Evolutionary conservation across 176 grass and related monocot species (phyloP).

Genomic region (Cenchrus fungigraminus): DNA sequence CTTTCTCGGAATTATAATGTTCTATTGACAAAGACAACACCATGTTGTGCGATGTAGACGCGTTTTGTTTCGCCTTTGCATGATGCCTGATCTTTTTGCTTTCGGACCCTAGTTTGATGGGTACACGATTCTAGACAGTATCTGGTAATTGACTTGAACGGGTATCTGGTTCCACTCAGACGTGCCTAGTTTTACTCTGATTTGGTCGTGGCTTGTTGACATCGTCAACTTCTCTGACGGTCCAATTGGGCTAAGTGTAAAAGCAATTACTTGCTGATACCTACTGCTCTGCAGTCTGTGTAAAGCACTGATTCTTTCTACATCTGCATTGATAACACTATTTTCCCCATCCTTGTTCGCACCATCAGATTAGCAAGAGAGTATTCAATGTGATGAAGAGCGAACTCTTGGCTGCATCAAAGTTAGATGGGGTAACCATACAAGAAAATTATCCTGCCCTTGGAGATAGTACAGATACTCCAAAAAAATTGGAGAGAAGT

Average conservation of each 20-base stretch:
- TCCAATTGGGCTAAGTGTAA: constrained; percentile 5
- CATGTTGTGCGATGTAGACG: constrained; percentile 45
- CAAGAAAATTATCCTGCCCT: constrained; percentile 36
- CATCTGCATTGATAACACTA: constrained; percentile 1
- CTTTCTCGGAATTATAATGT: constrained; percentile 46
- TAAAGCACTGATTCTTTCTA: constrained; percentile 11
- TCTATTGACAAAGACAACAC: constrained; percentile 36
- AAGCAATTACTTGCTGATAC: constrained; percentile 37
- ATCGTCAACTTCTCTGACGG: not conserved
- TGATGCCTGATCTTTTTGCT: constrained; percentile 38
- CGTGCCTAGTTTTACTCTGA: constrained; percentile 24
- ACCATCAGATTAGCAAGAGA: constrained; percentile 90
- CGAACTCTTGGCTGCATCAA: constrained; percentile 52
- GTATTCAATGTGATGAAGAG: constrained; percentile 82
- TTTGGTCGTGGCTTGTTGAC: constrained; percentile 37
- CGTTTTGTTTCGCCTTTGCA: constrained; percentile 11
- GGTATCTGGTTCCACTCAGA: constrained; percentile 16
- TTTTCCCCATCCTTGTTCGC: constrained; percentile 3
- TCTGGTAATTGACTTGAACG: constrained; percentile 40
- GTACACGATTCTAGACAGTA: constrained; percentile 13
- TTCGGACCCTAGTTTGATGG: constrained; percentile 23
- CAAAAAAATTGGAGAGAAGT: constrained; percentile 42
- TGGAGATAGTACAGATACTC: constrained; percentile 25
- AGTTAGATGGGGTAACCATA: constrained; percentile 30
- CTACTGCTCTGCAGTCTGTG: not conserved